Conservation (phyloP, 2,329 filamentous ascomycete species). For the Neospermospora avenae region DNA sequence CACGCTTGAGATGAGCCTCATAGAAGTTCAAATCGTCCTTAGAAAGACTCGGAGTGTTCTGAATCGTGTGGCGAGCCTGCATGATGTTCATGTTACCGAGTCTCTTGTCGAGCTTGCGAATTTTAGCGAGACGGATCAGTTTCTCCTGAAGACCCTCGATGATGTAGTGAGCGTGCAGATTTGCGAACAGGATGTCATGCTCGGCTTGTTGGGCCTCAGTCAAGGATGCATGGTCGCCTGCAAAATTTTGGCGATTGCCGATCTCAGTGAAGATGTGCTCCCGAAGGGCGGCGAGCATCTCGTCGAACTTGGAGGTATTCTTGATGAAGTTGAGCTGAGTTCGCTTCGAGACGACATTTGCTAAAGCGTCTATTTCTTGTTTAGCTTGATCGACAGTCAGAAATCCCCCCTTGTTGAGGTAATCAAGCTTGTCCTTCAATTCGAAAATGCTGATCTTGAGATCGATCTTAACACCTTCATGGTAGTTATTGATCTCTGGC, state of each 20-base stretch:
- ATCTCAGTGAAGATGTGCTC: background rate
- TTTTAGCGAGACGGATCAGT: background rate
- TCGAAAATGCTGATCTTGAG: background rate
- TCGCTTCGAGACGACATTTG: background rate
- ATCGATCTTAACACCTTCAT: slow-evolving; percentile 2
- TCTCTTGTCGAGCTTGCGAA: background rate
- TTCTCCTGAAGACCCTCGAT: slow-evolving; percentile 2
- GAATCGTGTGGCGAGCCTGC: background rate
- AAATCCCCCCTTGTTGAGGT: background rate
- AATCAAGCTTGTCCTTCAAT: slow-evolving; percentile 2
- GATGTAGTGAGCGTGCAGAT: background rate
- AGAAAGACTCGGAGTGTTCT: background rate
- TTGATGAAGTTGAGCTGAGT: background rate
- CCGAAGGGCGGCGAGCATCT: background rate
- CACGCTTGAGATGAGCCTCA: background rate
- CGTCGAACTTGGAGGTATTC: background rate
- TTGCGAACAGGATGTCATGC: background rate
- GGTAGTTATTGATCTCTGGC: background rate
- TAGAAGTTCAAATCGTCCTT: background rate
- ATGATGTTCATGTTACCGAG: background rate
- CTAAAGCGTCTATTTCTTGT: background rate
- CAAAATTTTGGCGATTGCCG: background rate
- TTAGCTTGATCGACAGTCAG: background rate
- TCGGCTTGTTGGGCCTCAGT: background rate
- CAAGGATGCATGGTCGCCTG: background rate